Conservation (phyloP, 805 yeast species). For the Tetrapisispora namnaoensis region DNA sequence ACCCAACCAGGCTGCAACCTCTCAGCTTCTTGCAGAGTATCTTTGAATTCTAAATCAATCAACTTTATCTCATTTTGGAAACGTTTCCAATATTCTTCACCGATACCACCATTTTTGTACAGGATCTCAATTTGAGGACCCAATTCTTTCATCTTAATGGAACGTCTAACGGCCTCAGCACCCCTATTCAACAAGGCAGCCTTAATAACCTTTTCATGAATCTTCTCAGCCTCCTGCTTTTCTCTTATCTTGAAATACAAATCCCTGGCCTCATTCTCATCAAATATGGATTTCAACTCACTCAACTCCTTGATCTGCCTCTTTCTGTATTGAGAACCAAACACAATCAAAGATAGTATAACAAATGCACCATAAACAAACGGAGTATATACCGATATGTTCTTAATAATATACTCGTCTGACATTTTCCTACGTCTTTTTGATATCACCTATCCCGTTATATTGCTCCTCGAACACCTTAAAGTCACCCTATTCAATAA, state of each 20-base stretch:
- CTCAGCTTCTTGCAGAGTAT: constrained; percentile 68
- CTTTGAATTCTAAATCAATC: constrained; percentile 73
- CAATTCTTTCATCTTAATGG: constrained; percentile 71
- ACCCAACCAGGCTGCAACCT: constrained; percentile 70
- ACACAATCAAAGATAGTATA: constrained; percentile 53
- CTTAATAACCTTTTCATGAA: constrained; percentile 69
- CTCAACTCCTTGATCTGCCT: constrained; percentile 41
- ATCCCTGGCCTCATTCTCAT: constrained; percentile 53
- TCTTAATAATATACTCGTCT: constrained; percentile 10
- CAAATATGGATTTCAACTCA: constrained; percentile 63
- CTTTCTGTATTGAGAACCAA: constrained; percentile 61
- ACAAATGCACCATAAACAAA: constrained; percentile 63
- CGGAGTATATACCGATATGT: constrained; percentile 51
- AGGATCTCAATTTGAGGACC: constrained; percentile 59
- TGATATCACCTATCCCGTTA: too few species aligned
- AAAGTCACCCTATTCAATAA: too few species aligned
- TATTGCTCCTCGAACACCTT: too few species aligned
- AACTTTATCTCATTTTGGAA: constrained; percentile 67
- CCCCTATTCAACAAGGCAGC: constrained; percentile 62
- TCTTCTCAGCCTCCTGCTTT: constrained; percentile 31
- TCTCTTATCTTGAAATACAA: constrained; percentile 49
- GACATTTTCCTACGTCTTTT: background rate
- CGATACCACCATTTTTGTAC: constrained; percentile 82
- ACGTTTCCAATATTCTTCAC: constrained; percentile 79
- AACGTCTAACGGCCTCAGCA: constrained; percentile 79